These are phyloP conservation scores for Teunomyces tritomae DNA, from an alignment of 805 yeast genomes.

Conservation along the genomic window DNA sequence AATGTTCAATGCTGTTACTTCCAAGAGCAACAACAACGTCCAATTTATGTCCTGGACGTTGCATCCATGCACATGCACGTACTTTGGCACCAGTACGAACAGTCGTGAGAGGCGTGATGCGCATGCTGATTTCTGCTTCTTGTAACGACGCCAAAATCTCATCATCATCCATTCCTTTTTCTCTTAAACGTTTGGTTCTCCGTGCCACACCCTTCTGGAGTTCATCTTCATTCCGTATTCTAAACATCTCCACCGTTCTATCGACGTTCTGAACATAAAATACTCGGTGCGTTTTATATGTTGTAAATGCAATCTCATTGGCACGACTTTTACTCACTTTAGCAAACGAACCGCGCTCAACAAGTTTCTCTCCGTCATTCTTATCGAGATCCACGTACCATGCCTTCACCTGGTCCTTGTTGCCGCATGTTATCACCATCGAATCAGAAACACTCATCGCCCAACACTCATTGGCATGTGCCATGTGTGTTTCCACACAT, in stretches of 20 bases:
- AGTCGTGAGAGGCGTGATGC: constrained; percentile 66
- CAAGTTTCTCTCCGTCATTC: constrained; percentile 48
- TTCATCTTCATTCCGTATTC: constrained; percentile 75
- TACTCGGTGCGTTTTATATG: constrained; percentile 38
- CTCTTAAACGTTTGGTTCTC: constrained; percentile 73
- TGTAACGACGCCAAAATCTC: constrained; percentile 49
- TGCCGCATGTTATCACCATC: constrained; percentile 68
- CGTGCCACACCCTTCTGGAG: constrained; percentile 71
- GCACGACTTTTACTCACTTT: constrained; percentile 78
- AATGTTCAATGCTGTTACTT: constrained; percentile 74
- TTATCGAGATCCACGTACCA: constrained; percentile 68
- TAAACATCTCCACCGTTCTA: constrained; percentile 73
- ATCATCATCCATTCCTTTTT: constrained; percentile 59
- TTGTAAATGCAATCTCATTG: constrained; percentile 51
- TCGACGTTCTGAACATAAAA: constrained; percentile 79
- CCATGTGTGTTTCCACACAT: constrained; percentile 91
- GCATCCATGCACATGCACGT: constrained; percentile 65
- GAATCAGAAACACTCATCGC: constrained; percentile 49
- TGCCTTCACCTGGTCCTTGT: constrained; percentile 76
- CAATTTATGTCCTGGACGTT: constrained; percentile 41
- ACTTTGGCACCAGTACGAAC: constrained; percentile 65
- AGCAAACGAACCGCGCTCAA: constrained; percentile 63
- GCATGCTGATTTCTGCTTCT: constrained; percentile 51
- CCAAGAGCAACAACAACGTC: constrained; percentile 65
- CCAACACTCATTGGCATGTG: constrained; percentile 95